Evolutionary conservation across 164 flowering plant species (phyloP).

Genomic region (Vitis cinerea): DNA sequence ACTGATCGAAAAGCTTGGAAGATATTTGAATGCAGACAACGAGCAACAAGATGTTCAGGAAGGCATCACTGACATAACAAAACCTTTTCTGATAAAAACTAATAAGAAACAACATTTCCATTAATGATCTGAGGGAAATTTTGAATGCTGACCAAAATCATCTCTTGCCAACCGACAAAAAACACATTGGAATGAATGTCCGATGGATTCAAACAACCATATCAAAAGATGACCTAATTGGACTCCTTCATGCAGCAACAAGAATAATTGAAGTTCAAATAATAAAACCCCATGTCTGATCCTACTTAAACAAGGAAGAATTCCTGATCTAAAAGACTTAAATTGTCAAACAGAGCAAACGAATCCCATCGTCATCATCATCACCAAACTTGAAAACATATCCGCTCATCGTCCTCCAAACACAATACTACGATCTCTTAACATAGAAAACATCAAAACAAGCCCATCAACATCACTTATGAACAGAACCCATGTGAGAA

Average conservation of each 20-base stretch:
- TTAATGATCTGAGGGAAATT: background rate
- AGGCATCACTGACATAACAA: too few species aligned
- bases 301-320: too few species aligned
- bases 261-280: background rate
- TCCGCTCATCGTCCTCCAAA: too few species aligned
- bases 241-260: background rate
- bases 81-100: too few species aligned
- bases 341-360: background rate
- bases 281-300: background rate
- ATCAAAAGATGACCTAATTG: background rate
- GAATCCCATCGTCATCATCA: background rate
- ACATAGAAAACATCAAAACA: background rate
- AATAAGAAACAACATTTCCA: background rate
- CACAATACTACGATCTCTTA: background rate
- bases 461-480: background rate
- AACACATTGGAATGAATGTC: background rate
- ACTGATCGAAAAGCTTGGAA: too few species aligned
- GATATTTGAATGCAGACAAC: too few species aligned
- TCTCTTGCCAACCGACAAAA: too few species aligned
- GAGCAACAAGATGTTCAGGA: too few species aligned
- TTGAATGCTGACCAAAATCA: background rate
- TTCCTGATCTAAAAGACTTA: too few species aligned
- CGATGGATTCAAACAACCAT: background rate
- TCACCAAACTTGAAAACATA: background rate
- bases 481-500: background rate